These are phyloP conservation scores for Pelargonium fulgidum DNA, from an alignment of 441 rosid species.

Conservation along the genomic window DNA sequence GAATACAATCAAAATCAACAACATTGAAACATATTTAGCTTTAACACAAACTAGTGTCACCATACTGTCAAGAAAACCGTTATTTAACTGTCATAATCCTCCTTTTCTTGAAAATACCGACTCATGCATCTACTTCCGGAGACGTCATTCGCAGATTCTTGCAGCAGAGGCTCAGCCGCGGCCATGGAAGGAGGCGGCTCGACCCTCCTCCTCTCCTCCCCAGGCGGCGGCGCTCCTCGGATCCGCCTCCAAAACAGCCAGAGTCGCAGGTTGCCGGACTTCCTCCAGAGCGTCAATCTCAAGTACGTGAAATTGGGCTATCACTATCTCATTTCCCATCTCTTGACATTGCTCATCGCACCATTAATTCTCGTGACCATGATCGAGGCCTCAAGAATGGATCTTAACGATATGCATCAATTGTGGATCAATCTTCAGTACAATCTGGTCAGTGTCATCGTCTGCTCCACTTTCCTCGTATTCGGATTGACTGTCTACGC, in stretches of 20 bases:
- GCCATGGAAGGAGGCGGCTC: constrained; percentile 26
- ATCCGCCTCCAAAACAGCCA: constrained; percentile 18
- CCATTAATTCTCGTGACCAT: too few relatives aligned
- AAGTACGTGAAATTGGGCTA: constrained; percentile 65
- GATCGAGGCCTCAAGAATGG: too few relatives aligned
- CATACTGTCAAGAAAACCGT: neutral
- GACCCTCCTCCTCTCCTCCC: too few relatives aligned
- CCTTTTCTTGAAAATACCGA: neutral
- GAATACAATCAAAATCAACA: neutral
- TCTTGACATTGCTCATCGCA: constrained; percentile 26
- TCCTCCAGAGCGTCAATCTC: constrained; percentile 72
- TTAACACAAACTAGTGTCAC: too few relatives aligned
- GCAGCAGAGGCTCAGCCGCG: neutral
- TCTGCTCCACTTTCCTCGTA: constrained; percentile 42
- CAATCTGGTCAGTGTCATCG: constrained; percentile 49
- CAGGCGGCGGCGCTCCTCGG: too few relatives aligned
- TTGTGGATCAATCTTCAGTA: constrained; percentile 71
- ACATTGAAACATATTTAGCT: neutral
- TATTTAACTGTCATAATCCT: neutral
- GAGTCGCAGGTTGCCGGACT: constrained; percentile 57
- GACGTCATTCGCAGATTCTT: neutral
- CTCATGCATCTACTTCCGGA: neutral
- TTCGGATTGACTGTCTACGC: constrained; percentile 53
- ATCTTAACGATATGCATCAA: constrained; percentile 44
- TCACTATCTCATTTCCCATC: constrained; percentile 53